Conservation (phyloP, 768 basidiomycete genomes). For the Boletus rubroflammeus region DNA sequence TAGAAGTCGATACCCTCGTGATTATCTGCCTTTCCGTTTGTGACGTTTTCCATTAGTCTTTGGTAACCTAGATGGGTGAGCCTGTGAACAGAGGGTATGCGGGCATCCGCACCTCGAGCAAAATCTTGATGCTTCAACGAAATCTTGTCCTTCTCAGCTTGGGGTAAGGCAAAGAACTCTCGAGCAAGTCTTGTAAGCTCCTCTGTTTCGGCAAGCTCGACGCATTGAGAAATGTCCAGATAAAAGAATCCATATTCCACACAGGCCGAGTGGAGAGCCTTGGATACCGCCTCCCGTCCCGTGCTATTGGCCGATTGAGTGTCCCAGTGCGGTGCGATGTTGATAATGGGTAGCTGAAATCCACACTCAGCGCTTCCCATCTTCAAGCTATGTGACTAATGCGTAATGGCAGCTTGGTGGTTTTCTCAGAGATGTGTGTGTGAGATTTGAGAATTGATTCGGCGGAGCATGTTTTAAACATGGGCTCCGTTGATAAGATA, state of each 20-base stretch:
- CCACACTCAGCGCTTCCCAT: constrained; percentile 9
- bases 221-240: constrained; percentile 61
- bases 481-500: constrained; percentile 16
- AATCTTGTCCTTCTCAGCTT: constrained; percentile 78
- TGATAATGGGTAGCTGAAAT: constrained; percentile 62
- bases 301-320: constrained; percentile 27
- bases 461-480: not conserved
- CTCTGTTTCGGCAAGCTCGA: constrained; percentile 56
- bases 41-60: constrained; percentile 79
- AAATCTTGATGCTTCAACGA: constrained; percentile 63
- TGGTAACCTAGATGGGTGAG: constrained; percentile 61
- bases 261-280: constrained; percentile 69
- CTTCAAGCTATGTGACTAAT: not conserved
- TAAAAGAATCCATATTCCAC: constrained; percentile 88
- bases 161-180: constrained; percentile 68
- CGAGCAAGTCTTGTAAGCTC: constrained; percentile 62
- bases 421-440: not conserved
- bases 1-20: constrained; percentile 87
- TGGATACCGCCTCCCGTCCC: constrained; percentile 44
- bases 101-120: constrained; percentile 60
- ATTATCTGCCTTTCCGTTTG: constrained; percentile 77
- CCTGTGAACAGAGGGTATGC: not conserved
- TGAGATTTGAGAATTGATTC: not conserved
- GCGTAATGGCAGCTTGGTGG: not conserved
- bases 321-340: constrained; percentile 61